Evolutionary conservation across 2,329 filamentous ascomycete genomes (phyloP).

Genomic region (Hypoxylon sp.): DNA sequence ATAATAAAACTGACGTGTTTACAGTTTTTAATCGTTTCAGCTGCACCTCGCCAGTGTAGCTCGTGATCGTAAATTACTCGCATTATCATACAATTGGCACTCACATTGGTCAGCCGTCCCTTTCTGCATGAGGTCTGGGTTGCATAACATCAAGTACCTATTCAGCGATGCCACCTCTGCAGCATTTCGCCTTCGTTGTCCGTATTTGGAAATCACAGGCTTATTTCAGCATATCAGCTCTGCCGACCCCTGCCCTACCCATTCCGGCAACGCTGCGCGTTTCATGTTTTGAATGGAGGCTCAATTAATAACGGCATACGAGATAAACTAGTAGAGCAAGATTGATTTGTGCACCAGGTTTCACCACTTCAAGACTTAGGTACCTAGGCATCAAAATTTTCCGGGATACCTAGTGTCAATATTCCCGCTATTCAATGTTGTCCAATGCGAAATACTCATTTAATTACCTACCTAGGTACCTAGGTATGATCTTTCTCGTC

Average conservation of each 20-base stretch:
- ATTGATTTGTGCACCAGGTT: not conserved
- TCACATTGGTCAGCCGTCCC: slow-evolving; percentile 33
- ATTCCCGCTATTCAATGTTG: not conserved
- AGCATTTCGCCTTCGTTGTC: slow-evolving; percentile 28
- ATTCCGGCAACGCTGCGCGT: slow-evolving; percentile 14
- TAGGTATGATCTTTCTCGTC: slow-evolving; percentile 1
- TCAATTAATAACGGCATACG: slow-evolving; percentile 16
- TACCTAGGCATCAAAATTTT: not conserved
- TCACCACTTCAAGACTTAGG: slow-evolving; percentile 1
- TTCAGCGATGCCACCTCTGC: slow-evolving; percentile 22
- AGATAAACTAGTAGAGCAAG: slow-evolving; percentile 14
- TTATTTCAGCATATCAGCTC: slow-evolving; percentile 32
- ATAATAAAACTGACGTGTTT: slow-evolving; percentile 35
- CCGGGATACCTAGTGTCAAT: not conserved
- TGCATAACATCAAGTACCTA: slow-evolving; percentile 20
- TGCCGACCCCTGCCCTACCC: slow-evolving; percentile 21
- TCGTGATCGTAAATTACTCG: slow-evolving; percentile 13
- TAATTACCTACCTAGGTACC: not conserved
- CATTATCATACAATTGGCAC: slow-evolving; percentile 11
- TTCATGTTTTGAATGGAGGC: slow-evolving; percentile 27
- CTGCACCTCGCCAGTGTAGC: slow-evolving; percentile 17
- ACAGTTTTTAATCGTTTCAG: slow-evolving; percentile 35
- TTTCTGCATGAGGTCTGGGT: slow-evolving; percentile 13
- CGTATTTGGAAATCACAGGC: slow-evolving; percentile 24
- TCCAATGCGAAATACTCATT: not conserved